Percentiles rank a stretch among this genome's conserved stretches.
Conservation (phyloP, 2,329 filamentous ascomycete genomes). For the Stagonosporopsis vannaccii region DNA sequence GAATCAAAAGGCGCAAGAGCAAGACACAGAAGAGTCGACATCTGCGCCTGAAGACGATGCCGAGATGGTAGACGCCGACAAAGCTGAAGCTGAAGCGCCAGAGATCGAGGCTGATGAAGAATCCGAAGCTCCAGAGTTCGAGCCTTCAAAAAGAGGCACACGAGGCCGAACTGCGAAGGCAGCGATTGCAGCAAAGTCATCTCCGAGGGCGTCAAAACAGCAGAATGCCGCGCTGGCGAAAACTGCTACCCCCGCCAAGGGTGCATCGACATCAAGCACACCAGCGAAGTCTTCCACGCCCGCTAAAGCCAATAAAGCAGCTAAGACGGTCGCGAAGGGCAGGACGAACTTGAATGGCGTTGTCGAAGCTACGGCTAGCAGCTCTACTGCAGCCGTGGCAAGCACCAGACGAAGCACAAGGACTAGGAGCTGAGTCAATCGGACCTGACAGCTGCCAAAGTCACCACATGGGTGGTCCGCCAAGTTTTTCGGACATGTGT, state of each 20-base stretch:
- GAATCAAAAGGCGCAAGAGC: constrained; percentile 21
- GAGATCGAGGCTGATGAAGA: constrained; percentile 21
- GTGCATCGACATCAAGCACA: constrained; percentile 12
- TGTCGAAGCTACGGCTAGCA: neutral
- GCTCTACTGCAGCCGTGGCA: neutral
- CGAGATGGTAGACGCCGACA: constrained; percentile 36
- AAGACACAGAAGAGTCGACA: constrained; percentile 24
- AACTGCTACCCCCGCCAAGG: constrained; percentile 10
- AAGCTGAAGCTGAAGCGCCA: constrained; percentile 20
- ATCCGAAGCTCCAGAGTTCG: constrained; percentile 20
- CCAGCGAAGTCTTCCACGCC: constrained; percentile 21
- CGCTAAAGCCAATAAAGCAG: constrained; percentile 9
- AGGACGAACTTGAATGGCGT: constrained; percentile 23
- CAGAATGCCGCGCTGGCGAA: constrained; percentile 19
- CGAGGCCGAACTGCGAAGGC: constrained; percentile 27
- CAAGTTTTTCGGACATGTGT: neutral
- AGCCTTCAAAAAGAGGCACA: constrained; percentile 25
- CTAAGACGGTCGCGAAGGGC: constrained; percentile 23
- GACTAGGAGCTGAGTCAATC: constrained; percentile 3
- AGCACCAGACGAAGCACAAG: constrained; percentile 9
- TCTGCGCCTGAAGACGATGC: constrained; percentile 28
- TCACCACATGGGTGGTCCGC: neutral
- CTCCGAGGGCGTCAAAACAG: constrained; percentile 26
- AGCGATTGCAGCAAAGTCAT: constrained; percentile 25
- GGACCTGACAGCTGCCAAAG: neutral